Conservation (phyloP, 306 rosid species). For the Gastrolobium villosum region DNA sequence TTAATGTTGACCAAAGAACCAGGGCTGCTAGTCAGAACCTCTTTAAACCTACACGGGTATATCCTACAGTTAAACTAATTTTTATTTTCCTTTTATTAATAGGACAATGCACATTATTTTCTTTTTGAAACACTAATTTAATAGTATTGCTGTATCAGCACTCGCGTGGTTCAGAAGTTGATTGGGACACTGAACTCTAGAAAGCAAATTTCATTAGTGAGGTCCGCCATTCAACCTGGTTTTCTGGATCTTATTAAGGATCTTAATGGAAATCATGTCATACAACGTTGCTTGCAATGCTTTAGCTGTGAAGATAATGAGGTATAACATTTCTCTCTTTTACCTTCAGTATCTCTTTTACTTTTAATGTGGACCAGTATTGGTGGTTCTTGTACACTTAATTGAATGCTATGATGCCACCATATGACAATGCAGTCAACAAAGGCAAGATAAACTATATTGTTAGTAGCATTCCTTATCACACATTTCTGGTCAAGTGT, state of each 20-base stretch:
- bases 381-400: neutral
- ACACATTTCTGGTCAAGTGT: neutral
- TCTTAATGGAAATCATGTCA: conserved; percentile 72
- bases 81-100: neutral
- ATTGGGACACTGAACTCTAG: conserved; percentile 56
- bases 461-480: neutral
- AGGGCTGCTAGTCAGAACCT: conserved; percentile 64
- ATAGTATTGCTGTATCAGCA: conserved; percentile 54
- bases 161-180: conserved; percentile 80
- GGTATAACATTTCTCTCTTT: conserved; percentile 50
- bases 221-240: conserved; percentile 68
- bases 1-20: conserved; percentile 55
- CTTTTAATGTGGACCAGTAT: conserved; percentile 15
- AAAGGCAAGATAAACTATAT: conserved; percentile 6
- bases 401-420: neutral
- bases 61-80: neutral
- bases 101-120: neutral
- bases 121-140: neutral
- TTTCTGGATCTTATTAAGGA: conserved; percentile 76
- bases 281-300: conserved; percentile 76
- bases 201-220: conserved; percentile 53
- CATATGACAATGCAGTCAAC: neutral
- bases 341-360: neutral
- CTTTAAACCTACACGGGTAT: conserved; percentile 72
- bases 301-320: conserved; percentile 63